Evolutionary conservation across 2,329 filamentous ascomycete species (phyloP), one percentile per base, ranked within the genome.

Genomic region (Whalleya microplaca): DNA sequence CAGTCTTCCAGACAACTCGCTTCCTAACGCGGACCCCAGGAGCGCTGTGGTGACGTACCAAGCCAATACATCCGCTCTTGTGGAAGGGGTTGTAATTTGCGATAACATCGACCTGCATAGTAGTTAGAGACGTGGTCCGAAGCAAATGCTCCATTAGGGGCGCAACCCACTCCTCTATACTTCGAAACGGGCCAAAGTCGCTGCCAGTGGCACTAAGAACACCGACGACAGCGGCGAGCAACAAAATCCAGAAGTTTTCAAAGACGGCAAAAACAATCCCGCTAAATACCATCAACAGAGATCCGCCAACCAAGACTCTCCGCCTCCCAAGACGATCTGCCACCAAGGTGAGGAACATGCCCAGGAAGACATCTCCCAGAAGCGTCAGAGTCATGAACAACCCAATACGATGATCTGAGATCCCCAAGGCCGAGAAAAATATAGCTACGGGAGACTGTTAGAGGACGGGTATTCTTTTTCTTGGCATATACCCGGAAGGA

Each of bases 161-260:
- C 6, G 32, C 3, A 2, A 61, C 69, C 40, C 41, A 71, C 74
- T 89, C 86, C 66, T 89, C 87, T 29, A 90, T 83, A 2, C 84
- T 84, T 40, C 86, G 76, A 62, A 89, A 89, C 0, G 87, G 86
- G 0, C 86, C 87, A 66, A 89, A 87, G 62, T 89, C 87, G 16
- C 84, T 81, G 6, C 86, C 86, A 2, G 75, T 85, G 0, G 84
- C 80, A 67, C 81, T 85, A 50, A 88, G 81, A 3, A 88, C 84
- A 1, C 85, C 85, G 2, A 86, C 72, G 2, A 87, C 77, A 1
- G 84, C 84, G 0, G 84, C 85, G 0, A 77, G 62, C 2, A 88
- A 70, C 5, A 88, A 71, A 14, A 84, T 70, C 83, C 84, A 87
- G 62, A 81, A 88, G 56, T 82, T 83, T 21, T 82, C 80, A 54